Evolutionary conservation across 2,329 filamentous ascomycete species (phyloP), one percentile per base, ranked within the genome.

Genomic region (Chaetoscypha palmicola): DNA sequence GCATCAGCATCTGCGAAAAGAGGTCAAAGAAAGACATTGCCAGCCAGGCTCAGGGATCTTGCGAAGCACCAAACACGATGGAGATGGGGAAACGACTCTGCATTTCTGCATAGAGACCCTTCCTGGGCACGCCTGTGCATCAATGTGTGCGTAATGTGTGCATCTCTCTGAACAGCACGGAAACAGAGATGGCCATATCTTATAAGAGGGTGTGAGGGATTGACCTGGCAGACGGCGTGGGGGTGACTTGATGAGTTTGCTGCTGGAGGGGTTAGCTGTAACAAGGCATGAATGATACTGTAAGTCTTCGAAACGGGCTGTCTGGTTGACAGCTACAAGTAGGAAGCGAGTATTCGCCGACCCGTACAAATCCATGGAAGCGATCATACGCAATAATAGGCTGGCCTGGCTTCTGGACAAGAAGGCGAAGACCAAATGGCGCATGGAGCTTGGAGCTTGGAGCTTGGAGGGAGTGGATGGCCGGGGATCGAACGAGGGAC

Each of bases 61-160:
- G 48, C 48, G 54, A 55, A 46, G 48, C 49, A 54, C 51, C 55
- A 54, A 54, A 52, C 47, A 51, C 35, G 53, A 56, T 55, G 54
- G 16, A 14, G 32, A 42, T 35, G 21, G 38, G 20, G 30, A 19
- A 36, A 9, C 16, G 30, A 7, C 7, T 28, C 12, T 12, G 12
- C 7, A 28, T n/a, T n/a, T 28, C 7, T 28, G 24, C 24, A 28
- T 28, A 12, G 24, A 28, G 24, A 28, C 24, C 24, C 28, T 9
- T 12, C 28, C 28, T 31, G 28, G 28, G 28, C 28, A 31, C n/a
- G n/a, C 28, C 28, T 4, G 4, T 3, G 28, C 28, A 31, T 11
- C 16, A 14, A 12, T 31, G 11, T 12, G 16, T 28, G 24, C 24
- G 8, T 28, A 12, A 12, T 28, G 24, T 28, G 7, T 28, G 24